Conservation (phyloP, 495 filamentous ascomycete genomes). For the Trichocladium uniseriatum region DNA sequence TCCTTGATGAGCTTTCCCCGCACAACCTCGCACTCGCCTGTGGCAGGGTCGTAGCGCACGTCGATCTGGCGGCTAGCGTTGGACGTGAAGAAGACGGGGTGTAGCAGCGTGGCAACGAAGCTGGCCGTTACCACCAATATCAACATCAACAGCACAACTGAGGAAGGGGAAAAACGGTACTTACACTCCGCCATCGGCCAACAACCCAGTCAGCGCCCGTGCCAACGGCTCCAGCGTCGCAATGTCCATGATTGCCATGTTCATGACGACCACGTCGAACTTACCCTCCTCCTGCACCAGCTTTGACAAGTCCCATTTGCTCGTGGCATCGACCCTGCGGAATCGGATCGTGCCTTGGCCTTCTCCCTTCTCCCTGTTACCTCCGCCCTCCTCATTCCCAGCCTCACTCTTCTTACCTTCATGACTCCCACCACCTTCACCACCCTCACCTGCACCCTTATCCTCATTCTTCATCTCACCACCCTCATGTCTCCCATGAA, state of each 20-base stretch:
- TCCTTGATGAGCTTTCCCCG: conserved; percentile 23
- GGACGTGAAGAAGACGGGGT: conserved; percentile 38
- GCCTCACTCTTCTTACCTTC: too few species aligned
- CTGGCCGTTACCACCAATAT: conserved; percentile 15
- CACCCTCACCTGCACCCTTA: background rate
- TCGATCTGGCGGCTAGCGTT: conserved; percentile 24
- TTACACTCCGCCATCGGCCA: conserved; percentile 32
- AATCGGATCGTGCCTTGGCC: conserved; percentile 17
- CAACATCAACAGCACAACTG: too few species aligned
- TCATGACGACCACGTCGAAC: conserved; percentile 31
- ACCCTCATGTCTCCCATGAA: background rate
- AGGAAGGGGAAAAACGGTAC: too few species aligned
- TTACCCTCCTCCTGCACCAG: conserved; percentile 14
- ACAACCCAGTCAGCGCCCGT: conserved; percentile 23
- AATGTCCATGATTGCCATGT: conserved; percentile 41
- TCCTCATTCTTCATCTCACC: too few species aligned
- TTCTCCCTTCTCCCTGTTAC: too few species aligned
- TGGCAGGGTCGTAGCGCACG: conserved; percentile 11
- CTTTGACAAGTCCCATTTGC: conserved; percentile 15
- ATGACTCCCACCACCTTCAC: too few species aligned
- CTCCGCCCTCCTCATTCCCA: too few species aligned
- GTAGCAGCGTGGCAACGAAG: conserved; percentile 36
- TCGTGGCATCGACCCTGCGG: conserved; percentile 29
- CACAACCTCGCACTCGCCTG: conserved; percentile 19
- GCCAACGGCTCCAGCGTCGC: conserved; percentile 28